phyloP scores from a whole-genome alignment of 257 asterid genomes.

The Galeopsis tetrahit region DNA sequence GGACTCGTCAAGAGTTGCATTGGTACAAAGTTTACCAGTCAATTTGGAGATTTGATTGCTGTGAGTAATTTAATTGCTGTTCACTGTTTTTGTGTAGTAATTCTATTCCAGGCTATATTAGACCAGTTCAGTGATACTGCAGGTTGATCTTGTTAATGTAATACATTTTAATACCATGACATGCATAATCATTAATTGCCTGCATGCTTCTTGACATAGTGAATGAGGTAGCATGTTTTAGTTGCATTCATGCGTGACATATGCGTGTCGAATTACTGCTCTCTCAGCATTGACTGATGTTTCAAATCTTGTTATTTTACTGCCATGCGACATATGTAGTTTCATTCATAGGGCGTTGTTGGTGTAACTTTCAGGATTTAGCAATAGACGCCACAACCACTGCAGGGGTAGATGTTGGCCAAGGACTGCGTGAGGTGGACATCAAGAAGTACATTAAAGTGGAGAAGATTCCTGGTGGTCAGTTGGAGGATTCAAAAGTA shows the following conservation, averaged over 20 bases:
- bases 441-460: slow-evolving; percentile 92
- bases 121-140: too few relatives aligned
- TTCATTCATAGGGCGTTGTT: slow-evolving; percentile 20
- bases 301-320: not conserved
- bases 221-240: too few relatives aligned
- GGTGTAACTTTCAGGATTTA: slow-evolving; percentile 65
- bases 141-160: too few relatives aligned
- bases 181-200: too few relatives aligned
- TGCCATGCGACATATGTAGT: not conserved
- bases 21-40: slow-evolving; percentile 95
- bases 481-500: slow-evolving; percentile 91
- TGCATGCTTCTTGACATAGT: too few relatives aligned
- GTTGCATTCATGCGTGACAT: slow-evolving; percentile 21
- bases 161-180: too few relatives aligned
- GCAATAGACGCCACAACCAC: slow-evolving; percentile 89
- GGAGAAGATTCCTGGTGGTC: slow-evolving; percentile 97
- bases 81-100: slow-evolving; percentile 6
- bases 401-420: slow-evolving; percentile 89
- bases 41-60: slow-evolving; percentile 91
- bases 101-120: too few relatives aligned
- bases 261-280: not conserved
- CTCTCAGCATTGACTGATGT: not conserved
- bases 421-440: slow-evolving; percentile 93
- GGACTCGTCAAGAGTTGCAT: slow-evolving; percentile 95
- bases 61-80: slow-evolving; percentile 51